phyloP scores from a whole-genome alignment of 2,329 filamentous ascomycete species.

The Lasiodiplodia hormozganensis region DNA sequence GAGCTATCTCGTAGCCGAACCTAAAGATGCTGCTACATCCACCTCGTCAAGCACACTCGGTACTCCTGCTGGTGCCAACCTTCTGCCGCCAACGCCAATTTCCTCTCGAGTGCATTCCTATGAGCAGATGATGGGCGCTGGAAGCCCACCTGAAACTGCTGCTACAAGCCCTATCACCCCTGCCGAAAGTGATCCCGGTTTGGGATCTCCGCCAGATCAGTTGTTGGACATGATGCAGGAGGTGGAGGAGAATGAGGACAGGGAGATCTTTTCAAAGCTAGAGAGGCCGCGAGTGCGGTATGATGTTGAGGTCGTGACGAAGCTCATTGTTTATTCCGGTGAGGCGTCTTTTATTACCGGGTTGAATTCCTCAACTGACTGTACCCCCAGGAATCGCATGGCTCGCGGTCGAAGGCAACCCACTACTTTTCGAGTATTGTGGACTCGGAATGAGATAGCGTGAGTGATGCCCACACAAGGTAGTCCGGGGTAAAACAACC shows the following conservation, averaged over 20 bases:
- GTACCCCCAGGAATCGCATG: conserved; percentile 73
- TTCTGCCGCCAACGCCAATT: conserved; percentile 57
- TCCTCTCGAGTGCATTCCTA: conserved; percentile 64
- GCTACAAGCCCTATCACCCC: conserved; percentile 28
- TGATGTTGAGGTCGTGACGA: conserved; percentile 98
- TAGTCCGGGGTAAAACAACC: too few relatives aligned
- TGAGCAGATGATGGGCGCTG: conserved; percentile 77
- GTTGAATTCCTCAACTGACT: background rate
- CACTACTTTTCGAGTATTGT: conserved; percentile 72
- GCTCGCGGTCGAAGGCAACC: conserved; percentile 78
- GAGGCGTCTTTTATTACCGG: background rate
- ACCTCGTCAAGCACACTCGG: conserved; percentile 35
- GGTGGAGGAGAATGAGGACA: conserved; percentile 48
- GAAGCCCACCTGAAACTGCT: conserved; percentile 47
- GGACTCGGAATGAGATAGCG: conserved; percentile 49
- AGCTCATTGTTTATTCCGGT: conserved; percentile 94
- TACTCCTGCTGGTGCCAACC: conserved; percentile 49
- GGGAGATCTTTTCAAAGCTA: conserved; percentile 82
- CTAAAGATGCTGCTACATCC: conserved; percentile 36
- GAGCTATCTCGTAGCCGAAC: conserved; percentile 31
- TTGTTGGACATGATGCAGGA: conserved; percentile 30
- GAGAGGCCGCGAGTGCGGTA: conserved; percentile 90
- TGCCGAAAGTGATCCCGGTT: conserved; percentile 36
- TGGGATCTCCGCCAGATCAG: background rate
- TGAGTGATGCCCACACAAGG: background rate